phyloP scores from a whole-genome alignment of 208 protist species.

The Phytomonas serpens region DNA sequence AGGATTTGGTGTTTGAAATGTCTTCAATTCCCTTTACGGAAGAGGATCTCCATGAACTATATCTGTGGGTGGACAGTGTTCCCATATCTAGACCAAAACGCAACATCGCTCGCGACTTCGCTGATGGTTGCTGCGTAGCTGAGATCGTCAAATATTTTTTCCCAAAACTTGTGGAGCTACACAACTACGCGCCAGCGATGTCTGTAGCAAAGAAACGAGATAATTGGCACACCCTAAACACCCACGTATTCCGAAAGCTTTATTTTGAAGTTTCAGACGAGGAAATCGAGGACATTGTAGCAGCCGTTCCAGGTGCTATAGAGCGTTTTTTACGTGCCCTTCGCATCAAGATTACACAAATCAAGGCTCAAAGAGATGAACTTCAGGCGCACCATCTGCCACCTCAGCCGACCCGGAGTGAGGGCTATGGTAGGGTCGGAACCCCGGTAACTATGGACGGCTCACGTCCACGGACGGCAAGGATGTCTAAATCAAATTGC shows the following conservation, averaged over 20 bases:
- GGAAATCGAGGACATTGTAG: slow-evolving; percentile 88
- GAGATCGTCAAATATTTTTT: slow-evolving; percentile 96
- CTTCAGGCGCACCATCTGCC: not conserved
- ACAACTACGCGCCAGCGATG: slow-evolving; percentile 96
- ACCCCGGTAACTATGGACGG: not conserved
- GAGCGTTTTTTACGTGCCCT: slow-evolving; percentile 92
- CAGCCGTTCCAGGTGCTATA: slow-evolving; percentile 86
- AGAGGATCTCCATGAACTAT: slow-evolving; percentile 94
- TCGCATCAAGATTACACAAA: slow-evolving; percentile 82
- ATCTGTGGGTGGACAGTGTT: slow-evolving; percentile 96
- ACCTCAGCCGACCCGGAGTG: not conserved
- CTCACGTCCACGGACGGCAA: not conserved
- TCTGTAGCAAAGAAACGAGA: slow-evolving; percentile 87
- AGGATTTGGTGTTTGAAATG: slow-evolving; percentile 14
- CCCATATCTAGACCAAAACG: slow-evolving; percentile 94
- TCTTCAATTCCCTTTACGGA: slow-evolving; percentile 76
- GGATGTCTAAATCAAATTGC: not conserved
- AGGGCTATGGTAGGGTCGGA: not conserved
- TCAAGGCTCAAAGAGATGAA: slow-evolving; percentile 29
- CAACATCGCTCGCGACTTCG: slow-evolving; percentile 97
- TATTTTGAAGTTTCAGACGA: slow-evolving; percentile 83
- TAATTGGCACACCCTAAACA: slow-evolving; percentile 96
- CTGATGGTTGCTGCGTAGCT: slow-evolving; percentile 95
- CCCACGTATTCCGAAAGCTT: slow-evolving; percentile 92
- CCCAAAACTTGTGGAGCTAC: slow-evolving; percentile 95